Percentiles rank a stretch among this genome's conserved stretches.
These are phyloP conservation scores for Psilocybe cubensis DNA, from an alignment of 768 basidiomycete genomes.

Conservation along the genomic window DNA sequence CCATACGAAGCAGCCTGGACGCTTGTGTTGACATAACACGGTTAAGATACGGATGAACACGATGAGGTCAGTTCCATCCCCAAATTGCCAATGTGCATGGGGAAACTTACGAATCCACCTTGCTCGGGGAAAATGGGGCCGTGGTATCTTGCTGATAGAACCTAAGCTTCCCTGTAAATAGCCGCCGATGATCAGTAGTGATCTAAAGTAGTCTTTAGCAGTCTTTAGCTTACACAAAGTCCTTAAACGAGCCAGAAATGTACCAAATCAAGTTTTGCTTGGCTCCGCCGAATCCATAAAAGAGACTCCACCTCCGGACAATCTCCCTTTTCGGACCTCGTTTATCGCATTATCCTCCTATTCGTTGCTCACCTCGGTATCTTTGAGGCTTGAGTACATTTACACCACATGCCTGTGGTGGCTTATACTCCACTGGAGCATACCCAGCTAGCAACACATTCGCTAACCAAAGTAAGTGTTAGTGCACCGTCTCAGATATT, in stretches of 20 bases:
- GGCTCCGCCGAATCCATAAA: not conserved
- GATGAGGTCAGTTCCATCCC: not conserved
- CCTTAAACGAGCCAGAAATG: not conserved
- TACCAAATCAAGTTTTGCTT: not conserved
- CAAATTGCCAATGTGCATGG: not conserved
- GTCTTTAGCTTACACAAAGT: not conserved
- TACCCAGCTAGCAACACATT: not conserved
- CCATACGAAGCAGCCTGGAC: not conserved
- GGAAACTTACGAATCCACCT: not conserved
- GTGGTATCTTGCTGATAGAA: not conserved
- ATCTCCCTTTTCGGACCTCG: not conserved
- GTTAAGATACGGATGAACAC: conserved; percentile 4
- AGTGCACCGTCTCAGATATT: not conserved
- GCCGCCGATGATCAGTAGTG: not conserved
- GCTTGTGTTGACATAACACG: not conserved
- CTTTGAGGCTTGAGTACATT: not conserved
- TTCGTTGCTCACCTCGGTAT: not conserved
- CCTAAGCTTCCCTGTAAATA: not conserved
- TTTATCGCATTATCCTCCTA: not conserved
- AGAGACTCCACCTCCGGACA: not conserved
- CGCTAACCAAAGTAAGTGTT: not conserved
- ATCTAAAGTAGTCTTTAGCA: not conserved
- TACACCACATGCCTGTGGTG: not conserved
- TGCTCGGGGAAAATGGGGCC: not conserved
- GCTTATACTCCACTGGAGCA: not conserved